Evolutionary conservation across 1,284 basidiomycete species (phyloP), one percentile per base, ranked within the genome.

Genomic region (Meripilus lineatus): DNA sequence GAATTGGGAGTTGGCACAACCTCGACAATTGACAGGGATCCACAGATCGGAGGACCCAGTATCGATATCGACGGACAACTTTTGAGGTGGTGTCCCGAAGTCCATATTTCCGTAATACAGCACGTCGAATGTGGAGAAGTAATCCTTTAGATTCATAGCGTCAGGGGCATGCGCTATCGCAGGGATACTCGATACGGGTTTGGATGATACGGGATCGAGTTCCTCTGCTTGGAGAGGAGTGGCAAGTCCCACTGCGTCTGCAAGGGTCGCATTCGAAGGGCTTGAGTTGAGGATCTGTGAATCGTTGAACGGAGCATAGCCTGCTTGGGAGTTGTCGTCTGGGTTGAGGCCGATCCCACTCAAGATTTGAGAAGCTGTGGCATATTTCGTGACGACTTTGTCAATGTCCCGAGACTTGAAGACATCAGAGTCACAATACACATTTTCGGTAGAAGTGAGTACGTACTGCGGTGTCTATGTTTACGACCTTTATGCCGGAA

Each of bases 1-100:
- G 51, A 72, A 79, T 45, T 69, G 64, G 7, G 53, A 52, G 33
- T 59, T 58, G 11, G 48, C 49, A 48, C 77, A 81, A 15, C 54
- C 21, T 1, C 38, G 23, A 50, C 77, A 79, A 30, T 59, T 48
- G 10, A 18, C 34, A 14, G 74, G 68, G 11, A 78, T 52, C 76
- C 77, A 81, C 15, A 75, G 62, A 53, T 82, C 79, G 21, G 79
- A 68, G 3, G 77, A 79, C 38, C 80, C 80, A 2, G 79, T 81
- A 54, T 82, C 79, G 49, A 80, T 59, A 53, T 78, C 73, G 20
- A 80, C 65, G 1, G 66, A 61, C 15, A 80, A 50, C 21, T 42
- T 35, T 52, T 78, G 75, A 3, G 58, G 45, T 2, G 70, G 69
- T 14, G 74, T 74, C 13, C 79, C 79, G 40, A 82, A 63, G 10